Evolutionary conservation across 192 early-diverging fungal species (phyloP).

Genomic region (Coemansia sp.): DNA sequence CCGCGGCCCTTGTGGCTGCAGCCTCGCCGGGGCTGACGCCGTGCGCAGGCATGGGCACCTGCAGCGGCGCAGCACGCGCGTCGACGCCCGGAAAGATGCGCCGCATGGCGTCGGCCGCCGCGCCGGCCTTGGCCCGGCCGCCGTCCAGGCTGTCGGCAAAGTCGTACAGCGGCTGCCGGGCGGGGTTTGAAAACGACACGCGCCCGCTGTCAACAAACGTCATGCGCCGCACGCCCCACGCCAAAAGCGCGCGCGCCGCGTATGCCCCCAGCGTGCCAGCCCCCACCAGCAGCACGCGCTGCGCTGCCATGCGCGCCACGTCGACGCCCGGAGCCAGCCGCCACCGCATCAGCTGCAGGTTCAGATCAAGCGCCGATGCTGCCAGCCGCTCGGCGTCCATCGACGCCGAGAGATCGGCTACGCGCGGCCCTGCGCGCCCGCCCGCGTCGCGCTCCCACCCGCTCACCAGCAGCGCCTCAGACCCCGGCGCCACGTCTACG

Average conservation of each 20-base stretch:
- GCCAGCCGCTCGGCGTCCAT: constrained; percentile 90
- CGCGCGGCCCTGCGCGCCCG: constrained; percentile 78
- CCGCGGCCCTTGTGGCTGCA: constrained; percentile 27
- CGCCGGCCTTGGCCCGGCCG: constrained; percentile 82
- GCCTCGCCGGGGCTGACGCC: constrained; percentile 44
- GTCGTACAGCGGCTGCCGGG: constrained; percentile 89
- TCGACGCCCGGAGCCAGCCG: constrained; percentile 81
- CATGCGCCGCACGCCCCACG: constrained; percentile 93
- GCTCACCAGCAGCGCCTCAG: constrained; percentile 46
- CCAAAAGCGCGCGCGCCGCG: constrained; percentile 81
- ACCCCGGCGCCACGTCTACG: constrained; percentile 27
- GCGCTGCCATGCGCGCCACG: constrained; percentile 74
- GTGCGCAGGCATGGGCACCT: constrained; percentile 99
- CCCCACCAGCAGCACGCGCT: constrained; percentile 86
- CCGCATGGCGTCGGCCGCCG: constrained; percentile 77
- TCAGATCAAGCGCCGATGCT: constrained; percentile 88
- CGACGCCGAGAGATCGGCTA: constrained; percentile 78
- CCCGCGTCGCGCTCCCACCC: constrained; percentile 92
- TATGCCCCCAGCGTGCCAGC: constrained; percentile 96
- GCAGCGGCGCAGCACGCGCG: constrained; percentile 66
- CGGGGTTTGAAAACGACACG: constrained; percentile 95
- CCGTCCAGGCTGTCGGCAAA: constrained; percentile 90
- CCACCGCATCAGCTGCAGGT: constrained; percentile 98
- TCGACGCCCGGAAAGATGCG: constrained; percentile 81
- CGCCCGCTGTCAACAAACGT: constrained; percentile 92